A percentile compares a stretch with the other conserved stretches of the same genome.
These are phyloP conservation scores for Hypoxylon crocopeplum DNA, from an alignment of 495 filamentous ascomycete genomes.

Conservation along the genomic window DNA sequence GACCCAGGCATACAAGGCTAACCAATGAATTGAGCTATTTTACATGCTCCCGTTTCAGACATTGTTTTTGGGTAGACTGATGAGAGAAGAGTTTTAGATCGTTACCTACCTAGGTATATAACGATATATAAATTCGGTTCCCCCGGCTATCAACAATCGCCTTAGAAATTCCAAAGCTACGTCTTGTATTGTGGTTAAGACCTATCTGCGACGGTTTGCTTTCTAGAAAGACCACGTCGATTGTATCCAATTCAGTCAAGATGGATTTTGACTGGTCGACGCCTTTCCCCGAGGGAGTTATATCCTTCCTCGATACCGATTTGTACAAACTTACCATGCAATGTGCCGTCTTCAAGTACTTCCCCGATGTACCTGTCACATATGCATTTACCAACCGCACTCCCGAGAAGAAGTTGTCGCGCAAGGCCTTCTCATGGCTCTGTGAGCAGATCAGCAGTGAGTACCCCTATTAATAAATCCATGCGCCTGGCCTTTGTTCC, in stretches of 20 bases:
- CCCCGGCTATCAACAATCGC: no score
- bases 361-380: slow-evolving; percentile 81
- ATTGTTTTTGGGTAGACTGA: no score
- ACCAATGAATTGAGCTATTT: slow-evolving; percentile 38
- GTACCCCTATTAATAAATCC: slow-evolving; percentile 23
- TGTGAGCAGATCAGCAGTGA: slow-evolving; percentile 78
- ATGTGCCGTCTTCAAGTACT: slow-evolving; percentile 91
- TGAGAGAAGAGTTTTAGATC: no score
- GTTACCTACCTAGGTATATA: no score
- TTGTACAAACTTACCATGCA: slow-evolving; percentile 99
- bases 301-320: slow-evolving; percentile 94
- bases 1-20: slow-evolving; percentile 13
- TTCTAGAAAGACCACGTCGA: no score
- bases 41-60: neutral
- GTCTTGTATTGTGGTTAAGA: no score
- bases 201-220: no score
- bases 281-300: slow-evolving; percentile 72
- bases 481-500: slow-evolving; percentile 3
- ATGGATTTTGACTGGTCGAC: slow-evolving; percentile 66
- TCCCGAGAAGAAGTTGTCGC: slow-evolving; percentile 86
- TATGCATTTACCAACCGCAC: slow-evolving; percentile 97
- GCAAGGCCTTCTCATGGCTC: slow-evolving; percentile 85
- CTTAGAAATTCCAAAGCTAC: no score
- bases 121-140: no score
- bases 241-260: no score